Base-by-base conservation (phyloP, 495 filamentous ascomycete genomes). In the Daldinia grandis region DNA sequence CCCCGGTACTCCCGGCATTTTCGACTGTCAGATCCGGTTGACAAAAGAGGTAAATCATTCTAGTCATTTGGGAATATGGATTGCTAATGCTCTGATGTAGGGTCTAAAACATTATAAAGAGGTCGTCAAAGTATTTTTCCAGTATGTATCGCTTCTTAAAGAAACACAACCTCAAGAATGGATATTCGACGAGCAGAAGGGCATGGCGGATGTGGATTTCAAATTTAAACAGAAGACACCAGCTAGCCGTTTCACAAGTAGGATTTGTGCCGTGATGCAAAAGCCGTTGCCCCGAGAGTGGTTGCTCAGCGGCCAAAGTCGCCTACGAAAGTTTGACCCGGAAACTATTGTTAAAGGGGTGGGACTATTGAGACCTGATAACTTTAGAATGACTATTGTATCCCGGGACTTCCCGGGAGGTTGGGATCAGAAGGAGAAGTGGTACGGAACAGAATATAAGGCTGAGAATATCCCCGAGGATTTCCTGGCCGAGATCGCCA, bases 401-500 rank as follows among this genome's bases (percentile, higher is more conserved):
- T 92, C 92, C 31, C 91, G 93, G 76, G 87, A 93, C 14, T 91
- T 89, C 66, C 94, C 93, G 0, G 93, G 92, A 1, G 86, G 88
- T n/a, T 94, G 92, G 89, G 88, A 97, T 58, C 79, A 91, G 69
- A 94, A 91, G 75, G 95, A 99, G 47, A 92, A 92, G 79, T 99
- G 96, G 96, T 99, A 99, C 69, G 95, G 95, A 19, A 99, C 95
- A 5, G 94, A 98, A 73, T 97, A 98, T 80, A 91, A 87, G 67
- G 84, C 87, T 30, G 92, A 97, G 77, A 90, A 90, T 76, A 93
- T 99, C 50, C 91, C 94, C 1, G 73, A 86, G 37, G 87, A 93
- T 21, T 91, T 97, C 74, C 80, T 95, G 74, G 78, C 81, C 3
- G 87, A 90, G 44, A 86, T 98, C 61, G 81, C 85, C 47, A 78